These are phyloP conservation scores for Fonsecaea nubica DNA, from an alignment of 2,329 filamentous ascomycete species.

Conservation along the genomic window DNA sequence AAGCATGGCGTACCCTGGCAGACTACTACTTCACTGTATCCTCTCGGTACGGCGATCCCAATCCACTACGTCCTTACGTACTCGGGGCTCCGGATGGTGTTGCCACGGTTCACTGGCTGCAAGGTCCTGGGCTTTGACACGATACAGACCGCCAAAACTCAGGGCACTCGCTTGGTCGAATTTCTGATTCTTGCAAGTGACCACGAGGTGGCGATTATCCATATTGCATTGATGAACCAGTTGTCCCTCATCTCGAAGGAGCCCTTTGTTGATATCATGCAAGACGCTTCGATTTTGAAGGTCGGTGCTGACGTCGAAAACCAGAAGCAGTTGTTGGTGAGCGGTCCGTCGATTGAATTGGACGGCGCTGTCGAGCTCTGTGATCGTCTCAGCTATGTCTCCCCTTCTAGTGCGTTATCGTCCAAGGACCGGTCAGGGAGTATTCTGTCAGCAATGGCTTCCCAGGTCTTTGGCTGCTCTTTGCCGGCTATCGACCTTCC, in stretches of 20 bases:
- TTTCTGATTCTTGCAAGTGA: conserved; percentile 27
- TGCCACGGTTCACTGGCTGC: conserved; percentile 16
- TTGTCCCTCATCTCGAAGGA: conserved; percentile 3
- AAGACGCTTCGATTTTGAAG: conserved; percentile 27
- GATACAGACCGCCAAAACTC: not conserved
- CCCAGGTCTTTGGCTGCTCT: conserved; percentile 10
- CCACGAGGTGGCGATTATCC: conserved; percentile 25
- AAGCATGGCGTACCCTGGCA: conserved; percentile 10
- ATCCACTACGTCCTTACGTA: conserved; percentile 19
- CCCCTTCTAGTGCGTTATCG: not conserved
- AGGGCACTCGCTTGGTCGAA: conserved; percentile 7
- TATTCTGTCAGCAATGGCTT: conserved; percentile 20
- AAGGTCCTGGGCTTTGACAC: conserved; percentile 27
- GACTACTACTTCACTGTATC: conserved; percentile 23
- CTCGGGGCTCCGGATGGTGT: conserved; percentile 1
- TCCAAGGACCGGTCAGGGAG: conserved; percentile 2
- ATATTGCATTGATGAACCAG: conserved; percentile 18
- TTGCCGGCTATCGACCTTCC: conserved; percentile 18
- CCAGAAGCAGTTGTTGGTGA: conserved; percentile 15
- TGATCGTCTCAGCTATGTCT: not conserved
- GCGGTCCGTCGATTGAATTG: conserved; percentile 18
- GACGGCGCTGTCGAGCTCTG: conserved; percentile 11
- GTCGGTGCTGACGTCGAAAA: conserved; percentile 27
- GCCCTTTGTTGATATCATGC: conserved; percentile 16
- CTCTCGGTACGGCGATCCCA: conserved; percentile 18